Evolutionary conservation across 305 asterid genomes (phyloP).

Genomic region (Fraxinus baroniana): DNA sequence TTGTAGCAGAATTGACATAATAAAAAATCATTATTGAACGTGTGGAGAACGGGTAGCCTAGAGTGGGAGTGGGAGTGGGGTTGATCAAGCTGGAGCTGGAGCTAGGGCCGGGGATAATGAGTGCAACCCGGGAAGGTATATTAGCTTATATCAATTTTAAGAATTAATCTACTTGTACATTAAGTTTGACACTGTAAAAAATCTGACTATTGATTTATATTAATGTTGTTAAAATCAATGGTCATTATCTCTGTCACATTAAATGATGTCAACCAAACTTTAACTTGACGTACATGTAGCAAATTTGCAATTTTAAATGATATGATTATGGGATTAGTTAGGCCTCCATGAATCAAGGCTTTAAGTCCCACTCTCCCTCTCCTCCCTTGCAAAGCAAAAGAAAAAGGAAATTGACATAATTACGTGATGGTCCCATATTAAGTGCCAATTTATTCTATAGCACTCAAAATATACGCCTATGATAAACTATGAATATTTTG

Average conservation of each 20-base stretch:
- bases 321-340: not conserved
- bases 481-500: not conserved
- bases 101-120: not conserved
- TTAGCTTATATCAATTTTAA: too few species aligned
- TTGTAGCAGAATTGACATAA: not conserved
- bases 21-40: not conserved
- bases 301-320: not conserved
- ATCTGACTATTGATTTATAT: too few species aligned
- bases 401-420: not conserved
- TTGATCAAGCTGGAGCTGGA: not conserved
- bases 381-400: not conserved
- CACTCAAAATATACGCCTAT: not conserved
- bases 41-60: not conserved
- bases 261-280: too few species aligned
- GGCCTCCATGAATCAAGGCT: not conserved
- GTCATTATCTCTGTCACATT: too few species aligned
- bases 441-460: not conserved
- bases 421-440: not conserved
- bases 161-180: too few species aligned
- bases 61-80: not conserved
- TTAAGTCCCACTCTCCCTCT: not conserved
- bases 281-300: too few species aligned
- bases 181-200: too few species aligned
- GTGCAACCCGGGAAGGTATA: too few species aligned
- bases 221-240: too few species aligned